A percentile compares a stretch with the other conserved stretches of the same genome.
Evolutionary conservation across 2,329 filamentous ascomycete species (phyloP).

Genomic region (Penicillium sp.): DNA sequence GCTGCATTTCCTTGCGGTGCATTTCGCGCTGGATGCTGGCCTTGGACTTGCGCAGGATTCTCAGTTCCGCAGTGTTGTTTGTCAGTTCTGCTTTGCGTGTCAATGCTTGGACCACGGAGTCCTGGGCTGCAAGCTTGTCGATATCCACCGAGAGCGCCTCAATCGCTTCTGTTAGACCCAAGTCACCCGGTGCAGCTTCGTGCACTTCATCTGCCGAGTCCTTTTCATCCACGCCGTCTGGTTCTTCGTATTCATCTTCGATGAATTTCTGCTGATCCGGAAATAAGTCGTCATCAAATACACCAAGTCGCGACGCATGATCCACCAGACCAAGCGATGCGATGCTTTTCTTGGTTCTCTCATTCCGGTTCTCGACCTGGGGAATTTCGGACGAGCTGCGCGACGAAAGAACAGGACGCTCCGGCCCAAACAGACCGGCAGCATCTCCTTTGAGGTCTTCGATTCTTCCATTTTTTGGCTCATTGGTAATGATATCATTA

Average conservation of each 20-base stretch:
- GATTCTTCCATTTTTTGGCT: conserved; percentile 50
- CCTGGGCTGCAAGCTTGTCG: conserved; percentile 81
- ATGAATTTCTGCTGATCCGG: conserved; percentile 78
- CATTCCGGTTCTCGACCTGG: conserved; percentile 46
- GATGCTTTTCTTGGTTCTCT: conserved; percentile 74
- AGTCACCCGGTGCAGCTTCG: conserved; percentile 89
- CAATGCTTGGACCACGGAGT: conserved; percentile 85
- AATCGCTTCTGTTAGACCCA: conserved; percentile 91
- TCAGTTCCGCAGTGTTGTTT: conserved; percentile 90
- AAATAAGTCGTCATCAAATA: conserved; percentile 95
- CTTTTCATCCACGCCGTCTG: conserved; percentile 57
- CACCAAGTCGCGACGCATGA: conserved; percentile 79
- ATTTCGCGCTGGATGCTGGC: conserved; percentile 91
- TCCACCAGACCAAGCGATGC: conserved; percentile 89
- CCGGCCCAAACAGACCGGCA: conserved; percentile 51
- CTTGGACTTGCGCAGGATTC: conserved; percentile 91
- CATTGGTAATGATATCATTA: conserved; percentile 86
- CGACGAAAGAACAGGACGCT: conserved; percentile 56
- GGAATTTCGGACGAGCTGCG: conserved; percentile 62
- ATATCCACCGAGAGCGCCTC: conserved; percentile 85
- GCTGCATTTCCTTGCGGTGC: conserved; percentile 87
- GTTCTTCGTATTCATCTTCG: conserved; percentile 80
- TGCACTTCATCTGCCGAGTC: conserved; percentile 80
- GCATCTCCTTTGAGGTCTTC: conserved; percentile 40
- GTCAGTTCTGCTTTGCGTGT: conserved; percentile 94